Evolutionary conservation across 352 stramenopile species (phyloP).

Genomic region (Globisporangium takayamanum): DNA sequence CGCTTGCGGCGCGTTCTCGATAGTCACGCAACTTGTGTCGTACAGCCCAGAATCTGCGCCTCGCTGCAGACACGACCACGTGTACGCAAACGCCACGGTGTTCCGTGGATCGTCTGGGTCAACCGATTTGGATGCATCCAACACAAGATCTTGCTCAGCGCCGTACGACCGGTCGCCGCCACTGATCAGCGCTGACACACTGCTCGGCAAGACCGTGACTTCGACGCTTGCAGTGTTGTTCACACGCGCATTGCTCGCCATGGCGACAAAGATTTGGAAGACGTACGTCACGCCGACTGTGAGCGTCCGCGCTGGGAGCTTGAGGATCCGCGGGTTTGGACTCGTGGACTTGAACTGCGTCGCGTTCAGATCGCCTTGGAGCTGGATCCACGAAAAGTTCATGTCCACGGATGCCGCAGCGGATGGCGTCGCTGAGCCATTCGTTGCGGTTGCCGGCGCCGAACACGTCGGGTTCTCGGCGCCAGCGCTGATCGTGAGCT

Average conservation of each 20-base stretch:
- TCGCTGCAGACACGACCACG: conserved; percentile 34
- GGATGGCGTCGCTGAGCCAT: conserved; percentile 4
- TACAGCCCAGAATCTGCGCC: conserved; percentile 21
- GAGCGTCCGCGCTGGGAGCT: conserved; percentile 38
- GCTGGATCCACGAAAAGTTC: conserved; percentile 49
- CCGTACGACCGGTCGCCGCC: conserved; percentile 45
- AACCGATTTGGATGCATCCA: conserved; percentile 45
- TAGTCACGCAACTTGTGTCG: conserved; percentile 23
- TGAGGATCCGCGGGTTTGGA: conserved; percentile 43
- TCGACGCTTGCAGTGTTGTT: conserved; percentile 45
- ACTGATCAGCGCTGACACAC: conserved; percentile 28
- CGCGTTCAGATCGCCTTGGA: conserved; percentile 29
- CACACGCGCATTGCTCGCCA: conserved; percentile 36
- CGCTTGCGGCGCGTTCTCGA: conserved; percentile 1
- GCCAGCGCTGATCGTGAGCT: conserved; percentile 34
- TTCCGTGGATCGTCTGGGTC: conserved; percentile 43
- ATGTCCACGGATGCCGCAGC: conserved; percentile 28
- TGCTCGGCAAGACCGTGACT: conserved; percentile 34
- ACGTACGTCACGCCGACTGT: conserved; percentile 50
- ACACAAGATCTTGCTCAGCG: conserved; percentile 37
- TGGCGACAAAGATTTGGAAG: conserved; percentile 48
- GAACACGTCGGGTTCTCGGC: conserved; percentile 42
- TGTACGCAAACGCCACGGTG: conserved; percentile 26
- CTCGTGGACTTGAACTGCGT: conserved; percentile 45
- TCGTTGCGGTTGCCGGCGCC: conserved; percentile 2